These are phyloP conservation scores for Arthroderma sp. DNA, from an alignment of 2,329 filamentous ascomycete genomes.

Conservation along the genomic window DNA sequence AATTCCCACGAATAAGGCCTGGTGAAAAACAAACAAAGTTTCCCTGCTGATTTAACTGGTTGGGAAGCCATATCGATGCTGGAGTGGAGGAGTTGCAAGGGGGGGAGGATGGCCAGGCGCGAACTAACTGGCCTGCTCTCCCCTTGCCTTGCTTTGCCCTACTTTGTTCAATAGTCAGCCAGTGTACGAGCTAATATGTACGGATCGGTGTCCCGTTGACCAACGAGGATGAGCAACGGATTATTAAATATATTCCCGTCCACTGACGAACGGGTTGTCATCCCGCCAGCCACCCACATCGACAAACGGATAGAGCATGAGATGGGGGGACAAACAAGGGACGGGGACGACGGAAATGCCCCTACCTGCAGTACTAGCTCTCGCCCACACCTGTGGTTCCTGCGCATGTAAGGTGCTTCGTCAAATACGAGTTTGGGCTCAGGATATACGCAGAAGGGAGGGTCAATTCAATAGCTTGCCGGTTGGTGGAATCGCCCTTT, in stretches of 20 bases:
- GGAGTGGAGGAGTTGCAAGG: background rate
- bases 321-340: slow-evolving; percentile 4
- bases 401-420: slow-evolving; percentile 6
- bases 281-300: background rate
- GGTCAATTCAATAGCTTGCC: background rate
- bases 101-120: background rate
- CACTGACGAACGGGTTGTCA: background rate
- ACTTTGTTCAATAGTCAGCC: slow-evolving; percentile 1
- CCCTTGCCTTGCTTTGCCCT: background rate
- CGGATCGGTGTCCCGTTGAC: background rate
- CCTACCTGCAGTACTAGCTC: slow-evolving; percentile 13
- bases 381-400: slow-evolving; percentile 4
- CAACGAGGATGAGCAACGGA: background rate
- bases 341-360: slow-evolving; percentile 10
- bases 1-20: slow-evolving; percentile 3
- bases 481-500: background rate
- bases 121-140: background rate
- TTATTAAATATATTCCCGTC: background rate
- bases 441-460: background rate
- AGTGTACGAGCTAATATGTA: background rate
- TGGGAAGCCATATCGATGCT: background rate
- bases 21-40: background rate
- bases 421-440: background rate
- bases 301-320: background rate
- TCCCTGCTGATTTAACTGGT: background rate